Percentiles rank a stretch among this genome's conserved stretches.
Evolutionary conservation across 345 rosid genomes (phyloP).

Genomic region (Gossypium rotundifolium): DNA sequence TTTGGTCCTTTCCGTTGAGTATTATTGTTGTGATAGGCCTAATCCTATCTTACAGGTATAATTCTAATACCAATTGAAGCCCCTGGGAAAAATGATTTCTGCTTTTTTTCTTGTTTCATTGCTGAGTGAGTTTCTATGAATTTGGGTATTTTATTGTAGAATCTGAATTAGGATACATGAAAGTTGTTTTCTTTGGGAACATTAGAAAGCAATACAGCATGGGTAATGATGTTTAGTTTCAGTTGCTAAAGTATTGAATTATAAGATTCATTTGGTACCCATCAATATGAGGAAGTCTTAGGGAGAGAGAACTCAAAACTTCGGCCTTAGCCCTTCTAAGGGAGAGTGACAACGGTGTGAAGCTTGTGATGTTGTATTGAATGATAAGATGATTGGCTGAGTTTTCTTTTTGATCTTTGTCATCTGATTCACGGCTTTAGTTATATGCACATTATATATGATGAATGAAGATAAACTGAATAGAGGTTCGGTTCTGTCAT

Average conservation of each 20-base stretch:
- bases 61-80: background rate
- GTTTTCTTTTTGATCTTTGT: background rate
- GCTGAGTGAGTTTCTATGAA: background rate
- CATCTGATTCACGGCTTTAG: background rate
- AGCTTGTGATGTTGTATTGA: background rate
- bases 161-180: background rate
- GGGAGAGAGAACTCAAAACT: background rate
- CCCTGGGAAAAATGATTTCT: background rate
- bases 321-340: background rate
- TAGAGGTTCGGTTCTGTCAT: background rate
- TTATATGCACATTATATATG: background rate
- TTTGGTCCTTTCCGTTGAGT: constrained; percentile 51
- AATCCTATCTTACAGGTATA: constrained; percentile 79
- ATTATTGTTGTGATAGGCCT: constrained; percentile 79
- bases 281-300: background rate
- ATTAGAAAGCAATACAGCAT: background rate
- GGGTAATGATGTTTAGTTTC: background rate
- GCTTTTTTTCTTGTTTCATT: background rate
- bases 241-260: background rate
- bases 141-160: background rate
- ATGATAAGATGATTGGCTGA: background rate
- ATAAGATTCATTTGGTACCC: background rate
- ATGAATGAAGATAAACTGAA: background rate
- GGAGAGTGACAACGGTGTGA: too few relatives aligned
- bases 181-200: background rate